Evolutionary conservation across 805 yeast species (phyloP).

Genomic region (Cyberlindnera meyerae): DNA sequence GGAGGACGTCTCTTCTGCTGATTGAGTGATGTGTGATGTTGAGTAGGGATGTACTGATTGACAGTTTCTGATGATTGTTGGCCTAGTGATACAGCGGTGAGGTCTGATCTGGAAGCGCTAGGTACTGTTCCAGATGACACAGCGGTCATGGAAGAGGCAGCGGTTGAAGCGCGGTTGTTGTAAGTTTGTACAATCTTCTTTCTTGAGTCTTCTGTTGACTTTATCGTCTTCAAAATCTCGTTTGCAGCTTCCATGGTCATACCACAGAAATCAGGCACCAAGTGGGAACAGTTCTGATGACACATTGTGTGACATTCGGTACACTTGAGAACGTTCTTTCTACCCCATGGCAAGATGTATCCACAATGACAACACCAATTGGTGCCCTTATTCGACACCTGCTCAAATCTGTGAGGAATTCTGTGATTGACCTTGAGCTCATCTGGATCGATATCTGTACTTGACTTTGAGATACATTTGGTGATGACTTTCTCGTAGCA

Average conservation of each 20-base stretch:
- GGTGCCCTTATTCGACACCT: slow-evolving; percentile 88
- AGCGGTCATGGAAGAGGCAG: slow-evolving; percentile 12
- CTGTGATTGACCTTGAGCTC: slow-evolving; percentile 87
- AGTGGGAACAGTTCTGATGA: slow-evolving; percentile 85
- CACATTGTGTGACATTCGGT: slow-evolving; percentile 92
- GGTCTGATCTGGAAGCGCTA: slow-evolving; percentile 6
- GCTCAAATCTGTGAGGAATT: slow-evolving; percentile 94
- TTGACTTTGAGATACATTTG: slow-evolving; percentile 75
- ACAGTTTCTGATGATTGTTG: not conserved
- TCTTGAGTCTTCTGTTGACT: slow-evolving; percentile 52
- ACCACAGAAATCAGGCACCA: slow-evolving; percentile 98
- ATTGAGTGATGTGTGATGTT: no score
- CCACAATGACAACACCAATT: slow-evolving; percentile 99
- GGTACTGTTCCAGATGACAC: slow-evolving; percentile 2
- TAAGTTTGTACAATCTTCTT: slow-evolving; percentile 19
- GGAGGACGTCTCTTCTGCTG: slow-evolving; percentile 26
- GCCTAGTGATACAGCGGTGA: slow-evolving; percentile 2
- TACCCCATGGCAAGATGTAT: slow-evolving; percentile 90
- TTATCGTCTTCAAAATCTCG: slow-evolving; percentile 78
- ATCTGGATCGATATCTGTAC: slow-evolving; percentile 63
- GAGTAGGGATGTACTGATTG: slow-evolving; percentile 14
- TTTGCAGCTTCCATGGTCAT: slow-evolving; percentile 97
- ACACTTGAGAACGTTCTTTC: slow-evolving; percentile 88
- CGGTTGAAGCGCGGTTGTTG: slow-evolving; percentile 13
- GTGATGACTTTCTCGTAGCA: slow-evolving; percentile 79